phyloP scores from a whole-genome alignment of 148 eudicot species.

The Polygonum aviculare region DNA sequence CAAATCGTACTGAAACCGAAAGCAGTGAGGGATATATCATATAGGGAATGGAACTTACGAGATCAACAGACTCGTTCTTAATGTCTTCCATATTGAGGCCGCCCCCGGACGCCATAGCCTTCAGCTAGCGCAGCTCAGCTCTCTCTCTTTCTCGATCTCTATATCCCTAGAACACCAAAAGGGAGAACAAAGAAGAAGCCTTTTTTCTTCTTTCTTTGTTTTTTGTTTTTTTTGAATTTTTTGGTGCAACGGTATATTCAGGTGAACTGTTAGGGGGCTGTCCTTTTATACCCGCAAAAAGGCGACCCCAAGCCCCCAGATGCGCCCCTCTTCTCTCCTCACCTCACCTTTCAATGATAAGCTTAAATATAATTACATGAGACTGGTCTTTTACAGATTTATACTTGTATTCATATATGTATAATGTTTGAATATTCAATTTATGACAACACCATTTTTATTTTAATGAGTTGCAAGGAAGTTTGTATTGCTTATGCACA shows the following conservation, averaged over 20 bases:
- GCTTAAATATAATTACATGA: not conserved
- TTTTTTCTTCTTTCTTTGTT: not conserved
- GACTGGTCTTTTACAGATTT: not conserved
- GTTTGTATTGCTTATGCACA: not conserved
- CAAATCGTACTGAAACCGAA: not conserved
- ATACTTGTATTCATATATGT: not conserved
- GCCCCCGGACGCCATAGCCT: conserved; percentile 2
- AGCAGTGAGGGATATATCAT: not conserved
- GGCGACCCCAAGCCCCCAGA: not conserved
- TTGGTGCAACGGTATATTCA: conserved; percentile 1
- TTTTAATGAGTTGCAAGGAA: not conserved
- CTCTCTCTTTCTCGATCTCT: not conserved
- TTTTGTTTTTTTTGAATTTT: not conserved
- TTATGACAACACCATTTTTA: not conserved
- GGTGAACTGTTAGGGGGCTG: not conserved
- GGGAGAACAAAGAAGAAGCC: not conserved
- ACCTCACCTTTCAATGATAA: not conserved
- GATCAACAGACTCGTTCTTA: conserved; percentile 15
- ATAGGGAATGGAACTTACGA: conserved; percentile 1
- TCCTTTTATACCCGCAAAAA: not conserved
- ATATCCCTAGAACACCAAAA: not conserved
- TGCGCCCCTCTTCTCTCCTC: not conserved
- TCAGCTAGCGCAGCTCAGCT: not conserved
- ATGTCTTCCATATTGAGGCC: conserved; percentile 13
- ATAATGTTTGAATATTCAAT: not conserved